Evolutionary conservation across 2,329 filamentous ascomycete species (phyloP).

Genomic region (Emergomyces pasteurianus): DNA sequence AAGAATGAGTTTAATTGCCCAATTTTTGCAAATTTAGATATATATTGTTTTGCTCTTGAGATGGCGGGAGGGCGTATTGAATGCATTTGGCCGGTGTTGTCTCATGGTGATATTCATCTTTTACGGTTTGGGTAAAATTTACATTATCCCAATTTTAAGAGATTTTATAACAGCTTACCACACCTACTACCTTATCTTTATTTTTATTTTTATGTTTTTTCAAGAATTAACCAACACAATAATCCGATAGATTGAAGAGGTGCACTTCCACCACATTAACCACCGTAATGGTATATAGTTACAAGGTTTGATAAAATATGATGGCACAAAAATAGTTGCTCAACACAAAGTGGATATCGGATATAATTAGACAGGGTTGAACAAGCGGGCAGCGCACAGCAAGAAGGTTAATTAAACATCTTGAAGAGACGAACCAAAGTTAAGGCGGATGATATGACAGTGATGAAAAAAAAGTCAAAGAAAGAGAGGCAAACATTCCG

Average conservation of each 20-base stretch:
- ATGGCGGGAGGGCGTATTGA: not conserved
- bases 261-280: not conserved
- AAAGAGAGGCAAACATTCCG: not conserved
- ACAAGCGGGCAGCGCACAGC: not conserved
- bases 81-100: slow-evolving; percentile 3
- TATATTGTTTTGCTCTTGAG: not conserved
- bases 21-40: not conserved
- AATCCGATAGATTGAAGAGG: not conserved
- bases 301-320: not conserved
- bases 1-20: slow-evolving; percentile 5
- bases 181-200: too few relatives aligned
- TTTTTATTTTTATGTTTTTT: not conserved
- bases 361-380: not conserved
- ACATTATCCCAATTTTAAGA: not conserved
- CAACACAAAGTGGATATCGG: not conserved
- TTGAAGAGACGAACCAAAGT: not conserved
- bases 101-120: not conserved
- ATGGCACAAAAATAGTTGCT: not conserved
- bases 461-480: not conserved
- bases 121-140: not conserved
- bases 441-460: not conserved
- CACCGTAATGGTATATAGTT: not conserved
- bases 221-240: not conserved
- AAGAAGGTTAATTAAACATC: not conserved
- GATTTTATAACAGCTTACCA: not conserved